These are phyloP conservation scores for Paramecium bursaria DNA, from an alignment of 73 alveolate species.

Conservation along the genomic window DNA sequence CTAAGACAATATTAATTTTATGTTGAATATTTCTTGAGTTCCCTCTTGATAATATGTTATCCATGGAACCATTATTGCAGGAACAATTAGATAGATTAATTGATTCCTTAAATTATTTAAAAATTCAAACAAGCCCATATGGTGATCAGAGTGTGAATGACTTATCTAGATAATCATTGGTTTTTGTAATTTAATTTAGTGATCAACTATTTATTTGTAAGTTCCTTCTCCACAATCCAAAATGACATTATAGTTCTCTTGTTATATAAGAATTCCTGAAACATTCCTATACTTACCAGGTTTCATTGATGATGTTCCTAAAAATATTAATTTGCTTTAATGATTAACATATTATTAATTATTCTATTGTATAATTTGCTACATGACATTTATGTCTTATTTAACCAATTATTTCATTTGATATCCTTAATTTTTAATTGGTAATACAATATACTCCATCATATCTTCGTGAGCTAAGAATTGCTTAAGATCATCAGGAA, in stretches of 20 bases:
- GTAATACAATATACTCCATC: background rate
- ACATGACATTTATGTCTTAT: background rate
- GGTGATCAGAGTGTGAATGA: constrained; percentile 98
- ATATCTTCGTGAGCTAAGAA: background rate
- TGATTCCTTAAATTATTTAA: constrained; percentile 65
- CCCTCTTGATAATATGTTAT: constrained; percentile 49
- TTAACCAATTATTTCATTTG: background rate
- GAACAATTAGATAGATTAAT: constrained; percentile 85
- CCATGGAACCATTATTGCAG: constrained; percentile 81
- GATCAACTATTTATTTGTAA: constrained; percentile 27
- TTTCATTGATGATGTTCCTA: constrained; percentile 70
- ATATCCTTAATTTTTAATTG: constrained; percentile 10
- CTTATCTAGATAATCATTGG: constrained; percentile 84
- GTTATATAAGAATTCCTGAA: constrained; percentile 50
- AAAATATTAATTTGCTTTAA: constrained; percentile 11
- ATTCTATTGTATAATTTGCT: background rate
- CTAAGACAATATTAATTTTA: background rate
- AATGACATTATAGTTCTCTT: constrained; percentile 53
- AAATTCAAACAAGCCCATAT: constrained; percentile 87
- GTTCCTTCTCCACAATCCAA: constrained; percentile 74
- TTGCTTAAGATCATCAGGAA: background rate
- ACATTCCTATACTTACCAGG: constrained; percentile 70
- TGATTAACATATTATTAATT: background rate
- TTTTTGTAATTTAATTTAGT: constrained; percentile 43
- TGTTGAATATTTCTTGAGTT: background rate